Conservation (phyloP, 305 asterid genomes). For the Caryopteris hybrid region DNA sequence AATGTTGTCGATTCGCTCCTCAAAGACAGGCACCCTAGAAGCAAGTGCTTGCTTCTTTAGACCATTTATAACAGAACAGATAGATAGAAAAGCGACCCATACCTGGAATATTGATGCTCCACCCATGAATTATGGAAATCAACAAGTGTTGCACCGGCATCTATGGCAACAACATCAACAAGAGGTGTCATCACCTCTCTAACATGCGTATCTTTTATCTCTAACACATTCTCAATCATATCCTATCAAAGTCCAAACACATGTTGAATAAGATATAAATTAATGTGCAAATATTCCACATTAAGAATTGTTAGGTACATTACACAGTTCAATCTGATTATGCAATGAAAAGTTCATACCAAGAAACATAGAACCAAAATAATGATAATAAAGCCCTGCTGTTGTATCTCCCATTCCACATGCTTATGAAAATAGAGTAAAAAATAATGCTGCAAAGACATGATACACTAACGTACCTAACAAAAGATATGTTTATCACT, state of each 20-base stretch:
- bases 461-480: constrained; percentile 13
- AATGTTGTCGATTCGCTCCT: constrained; percentile 94
- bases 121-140: constrained; percentile 96
- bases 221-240: constrained; percentile 97
- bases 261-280: background rate
- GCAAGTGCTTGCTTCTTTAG: constrained; percentile 20
- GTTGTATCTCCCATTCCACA: constrained; percentile 5
- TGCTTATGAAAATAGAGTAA: constrained; percentile 1
- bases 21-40: constrained; percentile 95
- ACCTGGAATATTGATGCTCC: constrained; percentile 98
- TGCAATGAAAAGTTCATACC: background rate
- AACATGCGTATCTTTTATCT: constrained; percentile 97
- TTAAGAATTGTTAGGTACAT: constrained; percentile 5
- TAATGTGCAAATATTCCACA: background rate
- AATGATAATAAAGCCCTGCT: constrained; percentile 1
- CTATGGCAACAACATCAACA: constrained; percentile 95
- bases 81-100: constrained; percentile 20
- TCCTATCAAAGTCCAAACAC: constrained; percentile 56
- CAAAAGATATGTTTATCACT: background rate
- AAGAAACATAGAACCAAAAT: background rate
- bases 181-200: constrained; percentile 99
- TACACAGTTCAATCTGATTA: background rate
- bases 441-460: constrained; percentile 7
- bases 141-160: constrained; percentile 82
- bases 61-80: constrained; percentile 5